A percentile compares a stretch with the other conserved stretches of the same genome.
Evolutionary conservation across 108 stramenopile species (phyloP).

Genomic region (Cylindrotheca fusiformis): DNA sequence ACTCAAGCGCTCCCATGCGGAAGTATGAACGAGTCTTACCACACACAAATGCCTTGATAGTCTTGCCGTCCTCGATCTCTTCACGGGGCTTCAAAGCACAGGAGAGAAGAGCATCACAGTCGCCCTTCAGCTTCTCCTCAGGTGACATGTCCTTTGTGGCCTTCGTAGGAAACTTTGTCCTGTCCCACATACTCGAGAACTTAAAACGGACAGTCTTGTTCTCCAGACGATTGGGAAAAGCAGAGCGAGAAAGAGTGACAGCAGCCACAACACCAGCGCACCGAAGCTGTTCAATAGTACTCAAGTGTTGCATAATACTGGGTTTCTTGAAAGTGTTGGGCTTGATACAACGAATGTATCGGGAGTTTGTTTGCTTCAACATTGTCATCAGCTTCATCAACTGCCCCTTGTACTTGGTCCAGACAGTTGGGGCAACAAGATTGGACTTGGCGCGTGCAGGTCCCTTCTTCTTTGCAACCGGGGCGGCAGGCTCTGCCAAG

Average conservation of each 20-base stretch:
- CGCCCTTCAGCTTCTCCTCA: conserved; percentile 27
- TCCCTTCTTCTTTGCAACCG: conserved; percentile 12
- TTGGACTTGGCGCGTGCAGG: conserved; percentile 54
- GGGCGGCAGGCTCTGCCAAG: conserved; percentile 12
- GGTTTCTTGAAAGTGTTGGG: conserved; percentile 80
- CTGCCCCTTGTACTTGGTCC: conserved; percentile 81
- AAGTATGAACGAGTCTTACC: conserved; percentile 90
- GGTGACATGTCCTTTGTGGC: conserved; percentile 31
- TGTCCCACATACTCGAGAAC: conserved; percentile 44
- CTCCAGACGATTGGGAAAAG: conserved; percentile 92
- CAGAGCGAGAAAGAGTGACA: conserved; percentile 88
- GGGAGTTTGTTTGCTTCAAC: conserved; percentile 68
- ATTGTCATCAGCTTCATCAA: conserved; percentile 64
- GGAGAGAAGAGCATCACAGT: conserved; percentile 46
- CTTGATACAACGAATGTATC: conserved; percentile 91
- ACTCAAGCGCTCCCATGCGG: conserved; percentile 83
- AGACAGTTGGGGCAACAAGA: conserved; percentile 63
- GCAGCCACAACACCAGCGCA: conserved; percentile 97
- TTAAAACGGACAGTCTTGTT: conserved; percentile 82
- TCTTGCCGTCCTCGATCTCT: conserved; percentile 30
- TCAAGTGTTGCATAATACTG: conserved; percentile 72
- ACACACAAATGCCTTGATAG: conserved; percentile 51
- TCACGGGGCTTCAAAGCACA: conserved; percentile 41
- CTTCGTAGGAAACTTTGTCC: conserved; percentile 35
- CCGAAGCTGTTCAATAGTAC: conserved; percentile 91